Percentiles rank a stretch among this genome's conserved stretches.
These are phyloP conservation scores for Thelonectria olida DNA, from an alignment of 2,329 filamentous ascomycete species.

Conservation along the genomic window DNA sequence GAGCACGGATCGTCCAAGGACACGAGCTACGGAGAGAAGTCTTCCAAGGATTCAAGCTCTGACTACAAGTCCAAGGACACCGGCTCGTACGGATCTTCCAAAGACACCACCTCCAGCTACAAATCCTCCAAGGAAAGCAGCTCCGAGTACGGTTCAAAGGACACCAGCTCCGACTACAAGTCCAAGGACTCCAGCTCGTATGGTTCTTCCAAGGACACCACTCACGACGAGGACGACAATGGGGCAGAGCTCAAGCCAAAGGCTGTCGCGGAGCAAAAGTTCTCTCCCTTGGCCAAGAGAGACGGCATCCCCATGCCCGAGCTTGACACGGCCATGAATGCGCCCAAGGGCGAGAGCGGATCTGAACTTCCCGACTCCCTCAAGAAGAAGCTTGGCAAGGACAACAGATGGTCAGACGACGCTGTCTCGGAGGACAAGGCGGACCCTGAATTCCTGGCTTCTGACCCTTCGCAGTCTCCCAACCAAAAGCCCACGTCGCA, in stretches of 20 bases:
- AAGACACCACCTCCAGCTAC: conserved; percentile 9
- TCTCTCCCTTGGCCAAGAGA: conserved; percentile 26
- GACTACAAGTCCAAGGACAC: not conserved
- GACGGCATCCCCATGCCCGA: conserved; percentile 39
- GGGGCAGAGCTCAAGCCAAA: conserved; percentile 15
- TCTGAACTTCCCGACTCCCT: conserved; percentile 46
- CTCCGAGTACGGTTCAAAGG: too few relatives aligned
- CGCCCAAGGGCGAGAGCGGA: conserved; percentile 36
- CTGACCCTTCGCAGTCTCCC: conserved; percentile 6
- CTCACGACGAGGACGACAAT: not conserved
- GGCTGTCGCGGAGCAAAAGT: conserved; percentile 1
- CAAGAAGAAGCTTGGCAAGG: conserved; percentile 42
- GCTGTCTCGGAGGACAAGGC: conserved; percentile 14
- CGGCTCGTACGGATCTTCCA: not conserved
- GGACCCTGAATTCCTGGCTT: conserved; percentile 14
- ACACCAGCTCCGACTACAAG: conserved; percentile 11
- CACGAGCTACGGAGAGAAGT: not conserved
- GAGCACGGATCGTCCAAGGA: too few relatives aligned
- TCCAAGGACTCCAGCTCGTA: not conserved
- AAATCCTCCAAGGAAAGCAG: not conserved
- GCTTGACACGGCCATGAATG: conserved; percentile 27
- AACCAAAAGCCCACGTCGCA: conserved; percentile 57
- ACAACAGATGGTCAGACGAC: conserved; percentile 19
- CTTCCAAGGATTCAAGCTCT: conserved; percentile 1
- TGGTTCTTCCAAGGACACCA: not conserved